These are phyloP conservation scores for Lachancea meyersii DNA, from an alignment of 805 yeast species.

Conservation along the genomic window DNA sequence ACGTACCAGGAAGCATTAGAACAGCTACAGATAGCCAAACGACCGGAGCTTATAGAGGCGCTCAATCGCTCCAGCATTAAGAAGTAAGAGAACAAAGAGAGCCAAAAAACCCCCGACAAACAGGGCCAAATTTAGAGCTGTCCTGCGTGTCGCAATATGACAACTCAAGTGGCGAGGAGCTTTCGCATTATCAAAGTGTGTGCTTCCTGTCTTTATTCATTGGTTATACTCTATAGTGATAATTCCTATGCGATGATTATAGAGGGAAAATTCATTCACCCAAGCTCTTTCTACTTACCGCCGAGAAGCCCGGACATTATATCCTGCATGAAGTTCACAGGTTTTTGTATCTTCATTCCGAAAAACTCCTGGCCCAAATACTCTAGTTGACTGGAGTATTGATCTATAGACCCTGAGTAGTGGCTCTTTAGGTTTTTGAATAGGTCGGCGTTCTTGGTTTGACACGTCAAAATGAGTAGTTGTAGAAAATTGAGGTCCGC, in stretches of 20 bases:
- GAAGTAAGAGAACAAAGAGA: slow-evolving; percentile 13
- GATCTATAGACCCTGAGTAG: slow-evolving; percentile 35
- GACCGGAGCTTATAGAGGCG: slow-evolving; percentile 65
- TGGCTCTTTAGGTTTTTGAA: slow-evolving; percentile 48
- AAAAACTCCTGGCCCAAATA: slow-evolving; percentile 59
- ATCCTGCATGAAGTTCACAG: slow-evolving; percentile 54
- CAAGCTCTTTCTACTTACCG: slow-evolving; percentile 32
- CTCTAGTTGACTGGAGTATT: slow-evolving; percentile 40
- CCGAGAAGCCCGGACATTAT: slow-evolving; percentile 70
- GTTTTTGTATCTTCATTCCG: slow-evolving; percentile 47
- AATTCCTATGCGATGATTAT: too few species aligned
- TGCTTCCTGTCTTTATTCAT: neutral
- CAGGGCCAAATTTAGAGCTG: neutral
- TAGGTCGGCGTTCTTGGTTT: slow-evolving; percentile 45
- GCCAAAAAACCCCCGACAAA: neutral
- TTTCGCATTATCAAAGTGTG: too few species aligned
- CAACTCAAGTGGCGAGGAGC: too few species aligned
- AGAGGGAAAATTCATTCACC: too few species aligned
- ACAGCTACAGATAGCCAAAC: slow-evolving; percentile 47
- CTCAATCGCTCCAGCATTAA: slow-evolving; percentile 49
- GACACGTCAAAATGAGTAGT: slow-evolving; percentile 54
- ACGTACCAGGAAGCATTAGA: slow-evolving; percentile 58
- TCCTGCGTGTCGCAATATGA: too few species aligned
- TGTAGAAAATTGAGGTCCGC: slow-evolving; percentile 64
- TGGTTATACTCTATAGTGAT: too few species aligned